Evolutionary conservation across 2,329 filamentous ascomycete genomes (phyloP).

Genomic region (Neofusicoccum umdonicola): DNA sequence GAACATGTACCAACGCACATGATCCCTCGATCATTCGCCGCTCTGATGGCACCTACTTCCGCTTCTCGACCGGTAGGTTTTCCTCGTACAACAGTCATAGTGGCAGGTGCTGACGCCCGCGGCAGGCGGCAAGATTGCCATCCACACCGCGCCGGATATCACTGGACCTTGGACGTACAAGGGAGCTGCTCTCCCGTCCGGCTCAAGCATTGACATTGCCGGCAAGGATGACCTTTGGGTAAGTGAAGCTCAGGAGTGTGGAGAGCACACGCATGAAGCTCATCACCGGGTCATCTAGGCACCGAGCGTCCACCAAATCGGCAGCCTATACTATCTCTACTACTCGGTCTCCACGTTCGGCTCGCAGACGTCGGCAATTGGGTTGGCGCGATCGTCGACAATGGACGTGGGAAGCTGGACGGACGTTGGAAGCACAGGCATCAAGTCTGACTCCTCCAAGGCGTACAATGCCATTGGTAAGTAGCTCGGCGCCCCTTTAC

Average conservation of each 20-base stretch:
- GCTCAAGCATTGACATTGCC: slow-evolving; percentile 45
- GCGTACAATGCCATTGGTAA: slow-evolving; percentile 48
- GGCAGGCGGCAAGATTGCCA: slow-evolving; percentile 46
- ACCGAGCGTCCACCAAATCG: slow-evolving; percentile 61
- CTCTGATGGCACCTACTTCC: slow-evolving; percentile 51
- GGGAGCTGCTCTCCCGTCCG: slow-evolving; percentile 46
- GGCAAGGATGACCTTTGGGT: slow-evolving; percentile 54
- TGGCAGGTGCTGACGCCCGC: not conserved
- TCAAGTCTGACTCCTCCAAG: slow-evolving; percentile 41
- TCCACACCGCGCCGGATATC: slow-evolving; percentile 48
- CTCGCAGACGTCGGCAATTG: slow-evolving; percentile 61
- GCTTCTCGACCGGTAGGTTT: slow-evolving; percentile 46
- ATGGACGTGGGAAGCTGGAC: slow-evolving; percentile 58
- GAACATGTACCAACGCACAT: slow-evolving; percentile 45
- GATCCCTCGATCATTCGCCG: slow-evolving; percentile 52
- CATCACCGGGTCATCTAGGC: slow-evolving; percentile 44
- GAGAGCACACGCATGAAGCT: not conserved
- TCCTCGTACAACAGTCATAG: too few relatives aligned
- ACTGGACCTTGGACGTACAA: slow-evolving; percentile 52
- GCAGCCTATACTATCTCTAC: slow-evolving; percentile 62
- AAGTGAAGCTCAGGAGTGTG: slow-evolving; percentile 16
- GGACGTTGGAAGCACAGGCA: slow-evolving; percentile 56
- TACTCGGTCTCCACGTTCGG: slow-evolving; percentile 65
- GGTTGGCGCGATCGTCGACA: slow-evolving; percentile 51
- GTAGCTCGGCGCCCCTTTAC: not conserved